phyloP scores from a whole-genome alignment of 805 yeast species.

The Saccharomycopsis javanensis region DNA sequence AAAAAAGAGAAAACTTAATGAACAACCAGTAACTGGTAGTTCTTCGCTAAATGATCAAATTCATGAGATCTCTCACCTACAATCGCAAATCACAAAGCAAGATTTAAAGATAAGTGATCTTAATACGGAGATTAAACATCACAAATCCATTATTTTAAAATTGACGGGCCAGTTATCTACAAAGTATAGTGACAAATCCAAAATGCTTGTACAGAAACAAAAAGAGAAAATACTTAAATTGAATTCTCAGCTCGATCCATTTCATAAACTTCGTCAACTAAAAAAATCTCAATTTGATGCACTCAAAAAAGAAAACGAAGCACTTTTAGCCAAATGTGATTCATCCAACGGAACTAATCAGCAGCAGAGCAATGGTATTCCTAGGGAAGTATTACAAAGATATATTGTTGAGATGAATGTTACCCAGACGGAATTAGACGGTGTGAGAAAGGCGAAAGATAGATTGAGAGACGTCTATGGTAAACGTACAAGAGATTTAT shows the following conservation, averaged over 20 bases:
- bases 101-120: slow-evolving; percentile 6
- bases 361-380: slow-evolving; percentile 29
- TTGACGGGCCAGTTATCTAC: neutral
- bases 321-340: slow-evolving; percentile 11
- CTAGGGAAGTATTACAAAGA: slow-evolving; percentile 55
- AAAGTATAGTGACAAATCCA: neutral
- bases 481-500: slow-evolving; percentile 60
- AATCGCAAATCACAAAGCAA: slow-evolving; percentile 28
- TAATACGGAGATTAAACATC: neutral
- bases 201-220: slow-evolving; percentile 40
- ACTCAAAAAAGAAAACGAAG: neutral
- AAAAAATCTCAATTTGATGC: neutral
- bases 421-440: slow-evolving; percentile 38
- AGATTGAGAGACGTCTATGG: slow-evolving; percentile 49
- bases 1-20: neutral
- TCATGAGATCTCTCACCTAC: neutral
- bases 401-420: slow-evolving; percentile 43
- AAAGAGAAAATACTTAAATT: slow-evolving; percentile 42
- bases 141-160: neutral
- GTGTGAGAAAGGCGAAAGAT: slow-evolving; percentile 39
- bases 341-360: slow-evolving; percentile 19
- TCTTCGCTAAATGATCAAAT: neutral
- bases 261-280: slow-evolving; percentile 3
- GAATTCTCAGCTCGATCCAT: slow-evolving; percentile 10
- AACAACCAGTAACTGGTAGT: slow-evolving; percentile 13